A percentile compares a stretch with the other conserved stretches of the same genome.
These are phyloP conservation scores for Populus hybrid DNA, from an alignment of 441 rosid species.

Conservation along the genomic window DNA sequence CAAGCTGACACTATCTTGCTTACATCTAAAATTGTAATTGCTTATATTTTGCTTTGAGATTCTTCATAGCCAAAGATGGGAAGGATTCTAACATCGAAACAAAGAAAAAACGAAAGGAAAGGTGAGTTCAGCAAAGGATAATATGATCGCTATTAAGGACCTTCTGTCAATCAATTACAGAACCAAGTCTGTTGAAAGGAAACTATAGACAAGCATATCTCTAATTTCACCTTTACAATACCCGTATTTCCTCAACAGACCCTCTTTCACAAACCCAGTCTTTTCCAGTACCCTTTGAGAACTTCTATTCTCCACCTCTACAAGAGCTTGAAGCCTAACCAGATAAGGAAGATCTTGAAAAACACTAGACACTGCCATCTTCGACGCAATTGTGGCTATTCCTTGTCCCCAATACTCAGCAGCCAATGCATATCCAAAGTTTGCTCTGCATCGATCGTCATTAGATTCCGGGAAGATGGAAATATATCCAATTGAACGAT, in stretches of 20 bases:
- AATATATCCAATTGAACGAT: constrained; percentile 38
- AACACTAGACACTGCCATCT: constrained; percentile 29
- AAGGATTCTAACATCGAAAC: no score
- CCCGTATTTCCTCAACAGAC: constrained; percentile 51
- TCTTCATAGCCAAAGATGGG: no score
- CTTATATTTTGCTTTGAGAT: no score
- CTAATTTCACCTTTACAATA: constrained; percentile 43
- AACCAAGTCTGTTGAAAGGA: constrained; percentile 29
- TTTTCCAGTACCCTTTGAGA: constrained; percentile 53
- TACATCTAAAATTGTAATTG: no score
- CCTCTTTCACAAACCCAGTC: constrained; percentile 54
- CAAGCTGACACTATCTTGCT: no score
- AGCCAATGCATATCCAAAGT: constrained; percentile 33
- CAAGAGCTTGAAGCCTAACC: constrained; percentile 57
- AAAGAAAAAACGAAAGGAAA: no score
- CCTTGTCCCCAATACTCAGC: constrained; percentile 44
- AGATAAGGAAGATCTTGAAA: constrained; percentile 31
- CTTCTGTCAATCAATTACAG: background rate
- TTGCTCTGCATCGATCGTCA: constrained; percentile 35
- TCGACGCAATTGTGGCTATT: constrained; percentile 31
- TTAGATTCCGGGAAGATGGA: constrained; percentile 31
- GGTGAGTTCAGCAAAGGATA: no score
- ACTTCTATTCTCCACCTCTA: constrained; percentile 42
- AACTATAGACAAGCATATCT: constrained; percentile 42
- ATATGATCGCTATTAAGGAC: no score